Percentiles rank a stretch among this genome's conserved stretches.
These are phyloP conservation scores for Pulveroboletus sp. DNA, from an alignment of 768 basidiomycete genomes.

Conservation along the genomic window DNA sequence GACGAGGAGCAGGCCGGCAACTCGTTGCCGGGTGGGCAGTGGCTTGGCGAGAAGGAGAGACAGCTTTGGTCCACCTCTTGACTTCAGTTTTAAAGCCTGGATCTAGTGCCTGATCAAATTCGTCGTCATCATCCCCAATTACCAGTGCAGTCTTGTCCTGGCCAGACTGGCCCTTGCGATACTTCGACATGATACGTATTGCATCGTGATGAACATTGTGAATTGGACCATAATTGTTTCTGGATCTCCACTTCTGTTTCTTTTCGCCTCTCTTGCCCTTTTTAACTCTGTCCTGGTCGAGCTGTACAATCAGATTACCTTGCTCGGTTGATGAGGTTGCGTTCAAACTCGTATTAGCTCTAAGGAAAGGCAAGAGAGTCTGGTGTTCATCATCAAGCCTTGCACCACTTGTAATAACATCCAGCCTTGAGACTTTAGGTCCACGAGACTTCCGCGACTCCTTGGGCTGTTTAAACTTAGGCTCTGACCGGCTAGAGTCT, in stretches of 20 bases:
- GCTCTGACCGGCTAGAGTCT: conserved; percentile 11
- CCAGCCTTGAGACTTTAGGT: conserved; percentile 17
- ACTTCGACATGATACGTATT: conserved; percentile 33
- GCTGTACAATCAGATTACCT: conserved; percentile 8
- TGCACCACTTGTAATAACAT: conserved; percentile 38
- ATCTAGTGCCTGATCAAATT: conserved; percentile 38
- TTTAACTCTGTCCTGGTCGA: conserved; percentile 2
- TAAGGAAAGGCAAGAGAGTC: conserved; percentile 35
- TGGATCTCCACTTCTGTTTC: conserved; percentile 23
- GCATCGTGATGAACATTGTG: conserved; percentile 36
- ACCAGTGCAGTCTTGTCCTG: conserved; percentile 30
- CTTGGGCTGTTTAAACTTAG: conserved; percentile 12
- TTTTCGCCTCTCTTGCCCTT: background rate
- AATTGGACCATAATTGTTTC: conserved; percentile 30
- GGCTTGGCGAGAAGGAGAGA: conserved; percentile 13
- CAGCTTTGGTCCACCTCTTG: conserved; percentile 28
- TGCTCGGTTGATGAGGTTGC: conserved; percentile 7
- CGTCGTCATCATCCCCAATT: conserved; percentile 42
- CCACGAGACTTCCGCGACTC: conserved; percentile 11
- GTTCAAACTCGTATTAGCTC: conserved; percentile 8
- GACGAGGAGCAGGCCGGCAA: conserved; percentile 3
- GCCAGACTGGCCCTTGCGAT: conserved; percentile 10
- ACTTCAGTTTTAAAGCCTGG: conserved; percentile 34
- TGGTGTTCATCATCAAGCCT: conserved; percentile 34
- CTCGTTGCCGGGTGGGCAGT: conserved; percentile 1